Base-by-base conservation (phyloP, 1,284 basidiomycete genomes). In the Ganoderma meredithae region DNA sequence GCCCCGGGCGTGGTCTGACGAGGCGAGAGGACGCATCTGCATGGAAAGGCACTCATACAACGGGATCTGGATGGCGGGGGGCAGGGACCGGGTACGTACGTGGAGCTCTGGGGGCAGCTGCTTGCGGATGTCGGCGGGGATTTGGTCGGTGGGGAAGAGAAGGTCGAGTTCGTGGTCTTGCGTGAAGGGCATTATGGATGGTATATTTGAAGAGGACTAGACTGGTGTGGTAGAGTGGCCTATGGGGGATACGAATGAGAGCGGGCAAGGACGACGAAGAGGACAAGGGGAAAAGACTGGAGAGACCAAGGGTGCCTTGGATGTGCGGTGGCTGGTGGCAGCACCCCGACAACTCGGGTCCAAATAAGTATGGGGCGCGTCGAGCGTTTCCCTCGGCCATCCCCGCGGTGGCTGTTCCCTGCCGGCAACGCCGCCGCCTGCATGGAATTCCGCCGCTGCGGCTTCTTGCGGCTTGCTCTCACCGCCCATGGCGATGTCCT, bases 11-110 rank as follows among this genome's bases (percentile, higher is more conserved):
- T 97, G 92, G 85, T 99, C 97, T 40, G 91, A 90, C 17, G 90
- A 90, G 0, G 96, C 89, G 15, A 99, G 86, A 0, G 97, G 97
- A 25, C 97, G 95, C 31, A 98, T 88, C 94, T 97, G 76, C 3
- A 31, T 65, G 31, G 33, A 15, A 8, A 17, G 22, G 39, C 2
- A n/a, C 22, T 65, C 27, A 55, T 27, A 65, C 39, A 15, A 68
- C 19, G 64, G 17, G 7, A 8, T 1, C 36, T 39, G 5, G 19
- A n/a, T n/a, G n/a, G n/a, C n/a, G 15, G 17, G 7, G 1, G 2
- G 52, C 17, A 41, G 58, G 41, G 25, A 7, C 8, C 3, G 19
- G 15, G 6, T 5, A 22, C 83, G 59, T 80, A 91, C 84, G 81
- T 91, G 84, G 67, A 90, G 79, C 66, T 85, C 83, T 64, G 83